Conservation (phyloP, 2,329 filamentous ascomycete genomes). For the Cryphonectria nitschkei region DNA sequence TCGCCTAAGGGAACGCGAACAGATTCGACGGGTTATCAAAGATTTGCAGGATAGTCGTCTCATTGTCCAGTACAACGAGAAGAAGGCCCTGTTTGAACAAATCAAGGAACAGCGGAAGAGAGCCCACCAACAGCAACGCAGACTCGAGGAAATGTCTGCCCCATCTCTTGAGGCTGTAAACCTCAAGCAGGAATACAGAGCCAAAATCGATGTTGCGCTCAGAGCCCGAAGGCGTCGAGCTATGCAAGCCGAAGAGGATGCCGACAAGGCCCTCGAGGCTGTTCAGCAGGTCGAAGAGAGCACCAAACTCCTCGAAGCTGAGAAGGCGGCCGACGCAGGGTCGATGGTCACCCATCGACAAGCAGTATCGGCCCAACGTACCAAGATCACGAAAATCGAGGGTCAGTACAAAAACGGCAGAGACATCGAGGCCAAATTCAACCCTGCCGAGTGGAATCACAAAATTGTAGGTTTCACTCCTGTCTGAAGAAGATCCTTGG, state of each 20-base stretch:
- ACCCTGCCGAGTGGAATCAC: constrained; percentile 71
- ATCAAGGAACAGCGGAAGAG: constrained; percentile 59
- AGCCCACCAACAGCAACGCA: constrained; percentile 60
- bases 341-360: constrained; percentile 54
- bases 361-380: constrained; percentile 54
- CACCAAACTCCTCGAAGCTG: constrained; percentile 53
- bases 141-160: constrained; percentile 61
- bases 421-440: constrained; percentile 57
- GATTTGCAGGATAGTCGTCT: constrained; percentile 69
- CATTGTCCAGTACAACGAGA: constrained; percentile 65
- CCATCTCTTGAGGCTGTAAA: constrained; percentile 73
- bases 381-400: constrained; percentile 65
- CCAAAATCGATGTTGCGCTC: constrained; percentile 59
- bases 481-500: neutral
- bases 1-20: constrained; percentile 74
- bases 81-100: constrained; percentile 50
- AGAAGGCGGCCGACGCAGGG: constrained; percentile 56
- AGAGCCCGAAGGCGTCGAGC: constrained; percentile 58
- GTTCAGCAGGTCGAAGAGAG: constrained; percentile 44
- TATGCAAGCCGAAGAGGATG: constrained; percentile 55
- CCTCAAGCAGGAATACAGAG: constrained; percentile 69
- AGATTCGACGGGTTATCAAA: constrained; percentile 65
- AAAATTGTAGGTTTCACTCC: constrained; percentile 53
- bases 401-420: constrained; percentile 65
- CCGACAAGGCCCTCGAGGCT: constrained; percentile 48